phyloP scores from a whole-genome alignment of 352 stramenopile genomes.

The Phytophthora lateralis region DNA sequence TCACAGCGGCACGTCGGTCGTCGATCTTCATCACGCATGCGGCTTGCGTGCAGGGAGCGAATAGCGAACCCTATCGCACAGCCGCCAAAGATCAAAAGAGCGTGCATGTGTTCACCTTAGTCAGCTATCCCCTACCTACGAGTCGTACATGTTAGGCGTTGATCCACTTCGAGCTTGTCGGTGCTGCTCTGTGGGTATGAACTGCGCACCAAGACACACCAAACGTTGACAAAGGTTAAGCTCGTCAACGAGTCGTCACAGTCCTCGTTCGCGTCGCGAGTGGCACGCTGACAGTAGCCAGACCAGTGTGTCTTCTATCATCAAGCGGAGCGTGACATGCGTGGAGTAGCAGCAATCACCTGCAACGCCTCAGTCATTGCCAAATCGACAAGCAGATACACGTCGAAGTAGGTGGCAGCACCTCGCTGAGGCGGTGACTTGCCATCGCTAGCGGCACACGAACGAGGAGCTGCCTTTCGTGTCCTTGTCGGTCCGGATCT shows the following conservation, averaged over 20 bases:
- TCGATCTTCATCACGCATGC: too few relatives aligned
- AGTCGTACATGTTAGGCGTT: neutral
- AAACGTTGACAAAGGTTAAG: constrained; percentile 2
- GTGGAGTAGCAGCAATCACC: neutral
- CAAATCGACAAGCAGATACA: neutral
- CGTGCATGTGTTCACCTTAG: neutral
- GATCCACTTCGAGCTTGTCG: neutral
- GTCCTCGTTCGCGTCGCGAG: constrained; percentile 13
- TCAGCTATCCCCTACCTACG: too few relatives aligned
- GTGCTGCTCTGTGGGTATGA: neutral
- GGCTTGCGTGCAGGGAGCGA: too few relatives aligned
- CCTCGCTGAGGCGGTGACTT: neutral
- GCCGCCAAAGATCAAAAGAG: neutral
- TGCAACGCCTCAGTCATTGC: neutral
- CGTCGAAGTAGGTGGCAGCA: too few relatives aligned
- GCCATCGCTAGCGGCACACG: neutral
- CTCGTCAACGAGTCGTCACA: constrained; percentile 12
- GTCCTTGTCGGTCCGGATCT: constrained; percentile 24
- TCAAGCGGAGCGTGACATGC: constrained; percentile 11
- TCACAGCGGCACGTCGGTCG: too few relatives aligned
- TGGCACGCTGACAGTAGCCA: constrained; percentile 14
- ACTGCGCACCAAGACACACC: neutral
- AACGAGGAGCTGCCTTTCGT: constrained; percentile 13
- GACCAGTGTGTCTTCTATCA: constrained; percentile 6
- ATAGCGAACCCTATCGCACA: neutral